Conservation (phyloP, 805 yeast species). For the Ogataea parapolymorpha region DNA sequence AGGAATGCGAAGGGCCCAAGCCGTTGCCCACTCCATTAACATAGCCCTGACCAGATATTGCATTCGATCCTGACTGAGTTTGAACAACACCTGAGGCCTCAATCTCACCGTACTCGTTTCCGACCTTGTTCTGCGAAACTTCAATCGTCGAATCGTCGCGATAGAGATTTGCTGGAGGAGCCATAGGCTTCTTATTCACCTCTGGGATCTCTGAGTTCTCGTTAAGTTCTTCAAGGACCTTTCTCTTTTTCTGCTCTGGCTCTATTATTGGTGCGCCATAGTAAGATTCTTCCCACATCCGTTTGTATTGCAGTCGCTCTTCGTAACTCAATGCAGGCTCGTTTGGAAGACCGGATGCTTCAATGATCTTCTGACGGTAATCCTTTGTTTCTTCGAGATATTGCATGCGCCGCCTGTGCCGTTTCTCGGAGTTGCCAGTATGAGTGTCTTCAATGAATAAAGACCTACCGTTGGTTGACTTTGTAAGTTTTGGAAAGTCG, state of each 20-base stretch:
- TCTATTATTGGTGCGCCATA: constrained; percentile 7
- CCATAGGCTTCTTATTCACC: constrained; percentile 13
- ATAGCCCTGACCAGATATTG: constrained; percentile 14
- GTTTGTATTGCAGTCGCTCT: constrained; percentile 23
- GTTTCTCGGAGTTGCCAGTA: constrained; percentile 21
- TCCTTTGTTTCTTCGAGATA: constrained; percentile 32
- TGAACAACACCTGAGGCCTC: constrained; percentile 57
- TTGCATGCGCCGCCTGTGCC: constrained; percentile 31
- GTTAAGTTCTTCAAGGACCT: background rate
- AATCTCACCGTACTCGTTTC: constrained; percentile 48
- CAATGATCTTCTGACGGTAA: constrained; percentile 30
- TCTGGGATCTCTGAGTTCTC: background rate
- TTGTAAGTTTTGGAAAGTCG: constrained; percentile 55
- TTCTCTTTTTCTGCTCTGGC: constrained; percentile 10
- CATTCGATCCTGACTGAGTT: constrained; percentile 35
- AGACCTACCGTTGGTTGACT: constrained; percentile 71
- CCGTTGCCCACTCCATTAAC: constrained; percentile 40
- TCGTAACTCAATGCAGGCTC: constrained; percentile 18
- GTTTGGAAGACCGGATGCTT: constrained; percentile 21
- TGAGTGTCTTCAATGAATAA: constrained; percentile 69
- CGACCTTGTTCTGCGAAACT: constrained; percentile 17
- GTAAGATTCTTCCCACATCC: constrained; percentile 21
- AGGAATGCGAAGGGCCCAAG: constrained; percentile 56
- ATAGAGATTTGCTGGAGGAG: constrained; percentile 23
- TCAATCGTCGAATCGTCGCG: constrained; percentile 27